Percentiles rank a stretch among this genome's conserved stretches.
phyloP scores from a whole-genome alignment of 2,329 filamentous ascomycete genomes.

The Verticillium alfalfae region DNA sequence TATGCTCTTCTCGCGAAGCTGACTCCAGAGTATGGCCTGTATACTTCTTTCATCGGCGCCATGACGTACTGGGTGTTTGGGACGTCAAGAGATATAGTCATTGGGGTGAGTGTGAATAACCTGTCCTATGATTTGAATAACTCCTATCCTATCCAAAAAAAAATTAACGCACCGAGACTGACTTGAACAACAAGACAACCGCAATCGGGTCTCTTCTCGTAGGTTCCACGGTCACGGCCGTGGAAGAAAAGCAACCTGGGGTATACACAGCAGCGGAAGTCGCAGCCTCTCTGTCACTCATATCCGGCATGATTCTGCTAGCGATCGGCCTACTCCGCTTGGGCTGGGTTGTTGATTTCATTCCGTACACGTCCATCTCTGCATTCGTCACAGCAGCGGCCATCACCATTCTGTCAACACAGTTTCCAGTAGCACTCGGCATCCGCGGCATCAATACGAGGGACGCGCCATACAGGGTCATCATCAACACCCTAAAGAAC shows the following conservation, averaged over 20 bases:
- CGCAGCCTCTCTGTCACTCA: constrained; percentile 40
- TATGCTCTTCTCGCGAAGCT: constrained; percentile 69
- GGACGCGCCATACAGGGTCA: constrained; percentile 39
- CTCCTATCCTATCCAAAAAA: too few species aligned
- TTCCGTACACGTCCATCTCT: constrained; percentile 45
- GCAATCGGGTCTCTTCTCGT: constrained; percentile 46
- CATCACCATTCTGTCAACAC: constrained; percentile 43
- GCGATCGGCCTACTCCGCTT: constrained; percentile 43
- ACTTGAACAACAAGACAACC: constrained; percentile 36
- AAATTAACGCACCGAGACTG: too few species aligned
- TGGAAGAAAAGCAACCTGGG: constrained; percentile 26
- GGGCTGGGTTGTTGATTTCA: constrained; percentile 50
- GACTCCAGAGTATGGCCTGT: constrained; percentile 65
- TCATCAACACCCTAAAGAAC: constrained; percentile 44
- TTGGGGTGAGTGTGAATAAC: constrained; percentile 43
- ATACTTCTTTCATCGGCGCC: constrained; percentile 78
- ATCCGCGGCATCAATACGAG: constrained; percentile 45
- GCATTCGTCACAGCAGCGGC: constrained; percentile 51
- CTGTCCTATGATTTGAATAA: constrained; percentile 7
- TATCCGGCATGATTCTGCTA: constrained; percentile 42
- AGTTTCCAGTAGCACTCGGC: constrained; percentile 45
- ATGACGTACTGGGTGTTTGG: constrained; percentile 79
- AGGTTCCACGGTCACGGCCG: constrained; percentile 34
- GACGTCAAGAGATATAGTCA: constrained; percentile 80
- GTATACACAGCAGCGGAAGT: constrained; percentile 23